phyloP scores from a whole-genome alignment of 106 monocot species.

The Vanilla planifolia region DNA sequence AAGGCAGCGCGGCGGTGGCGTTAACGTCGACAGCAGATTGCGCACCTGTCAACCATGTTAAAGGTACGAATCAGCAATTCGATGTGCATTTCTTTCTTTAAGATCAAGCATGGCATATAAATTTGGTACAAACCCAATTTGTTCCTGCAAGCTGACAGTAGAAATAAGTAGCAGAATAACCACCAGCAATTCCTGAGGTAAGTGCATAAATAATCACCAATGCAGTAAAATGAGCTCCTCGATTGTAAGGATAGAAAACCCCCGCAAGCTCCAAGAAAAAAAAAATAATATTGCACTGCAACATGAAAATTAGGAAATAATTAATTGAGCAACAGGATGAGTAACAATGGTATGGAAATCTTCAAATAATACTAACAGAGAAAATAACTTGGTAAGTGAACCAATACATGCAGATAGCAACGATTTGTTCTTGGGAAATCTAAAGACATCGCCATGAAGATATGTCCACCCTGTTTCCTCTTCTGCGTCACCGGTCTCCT shows the following conservation, averaged over 20 bases:
- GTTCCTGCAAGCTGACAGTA: conserved; percentile 23
- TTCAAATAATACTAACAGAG: neutral
- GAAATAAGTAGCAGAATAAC: conserved; percentile 19
- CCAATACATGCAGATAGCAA: conserved; percentile 1
- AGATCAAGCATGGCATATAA: no score
- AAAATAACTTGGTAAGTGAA: neutral
- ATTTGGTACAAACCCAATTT: conserved; percentile 16
- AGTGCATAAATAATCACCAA: conserved; percentile 20
- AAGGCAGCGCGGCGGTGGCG: conserved; percentile 21
- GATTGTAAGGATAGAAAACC: conserved; percentile 24
- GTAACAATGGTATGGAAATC: no score
- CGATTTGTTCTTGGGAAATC: neutral
- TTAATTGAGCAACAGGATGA: neutral
- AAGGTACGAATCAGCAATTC: neutral
- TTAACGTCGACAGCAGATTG: conserved; percentile 17
- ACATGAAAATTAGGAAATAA: neutral
- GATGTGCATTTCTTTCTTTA: no score
- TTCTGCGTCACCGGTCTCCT: neutral
- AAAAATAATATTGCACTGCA: conserved; percentile 19
- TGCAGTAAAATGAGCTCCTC: conserved; percentile 28
- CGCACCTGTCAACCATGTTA: conserved; percentile 10
- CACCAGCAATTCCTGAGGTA: conserved; percentile 24
- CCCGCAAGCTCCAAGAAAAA: conserved; percentile 16
- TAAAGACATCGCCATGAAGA: conserved; percentile 2
- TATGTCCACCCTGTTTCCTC: neutral